phyloP scores from a whole-genome alignment of 1,284 basidiomycete species.

The Anthracocystis walkeri region DNA sequence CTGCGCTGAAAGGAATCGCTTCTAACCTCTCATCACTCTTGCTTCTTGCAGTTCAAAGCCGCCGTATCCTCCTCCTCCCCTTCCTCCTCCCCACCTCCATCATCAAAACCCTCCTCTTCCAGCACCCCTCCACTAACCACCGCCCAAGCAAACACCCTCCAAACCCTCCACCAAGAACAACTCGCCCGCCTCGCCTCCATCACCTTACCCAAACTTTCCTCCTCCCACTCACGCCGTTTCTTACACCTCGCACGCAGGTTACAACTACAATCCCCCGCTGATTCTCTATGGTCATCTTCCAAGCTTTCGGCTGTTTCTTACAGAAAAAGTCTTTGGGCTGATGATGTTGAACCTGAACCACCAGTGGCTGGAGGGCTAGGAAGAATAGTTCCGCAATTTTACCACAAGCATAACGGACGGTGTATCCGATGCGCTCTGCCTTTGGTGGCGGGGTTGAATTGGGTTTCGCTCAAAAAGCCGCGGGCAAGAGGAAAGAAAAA shows the following conservation, averaged over 20 bases:
- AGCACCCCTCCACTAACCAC: neutral
- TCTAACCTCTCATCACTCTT: neutral
- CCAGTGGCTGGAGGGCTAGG: neutral
- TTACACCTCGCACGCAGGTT: conserved; percentile 29
- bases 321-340: conserved; percentile 27
- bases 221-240: conserved; percentile 33
- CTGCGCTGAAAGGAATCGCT: neutral
- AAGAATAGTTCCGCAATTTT: conserved; percentile 33
- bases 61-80: conserved; percentile 28
- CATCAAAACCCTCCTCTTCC: conserved; percentile 8
- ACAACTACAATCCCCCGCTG: neutral
- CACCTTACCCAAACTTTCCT: conserved; percentile 30
- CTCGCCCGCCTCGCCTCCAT: conserved; percentile 23
- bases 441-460: conserved; percentile 21
- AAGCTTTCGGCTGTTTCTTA: conserved; percentile 17
- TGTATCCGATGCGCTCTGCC: conserved; percentile 25
- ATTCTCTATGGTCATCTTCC: conserved; percentile 21
- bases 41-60: conserved; percentile 18
- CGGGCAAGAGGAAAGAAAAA: conserved; percentile 2
- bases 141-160: conserved; percentile 24
- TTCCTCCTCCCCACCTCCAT: conserved; percentile 1
- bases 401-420: conserved; percentile 30
- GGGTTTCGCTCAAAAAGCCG: neutral
- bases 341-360: conserved; percentile 22
- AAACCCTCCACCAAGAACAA: conserved; percentile 41